Evolutionary conservation across 106 monocot genomes (phyloP), one percentile per base, ranked within the genome.

Genomic region (Platanthera guangdongensis): DNA sequence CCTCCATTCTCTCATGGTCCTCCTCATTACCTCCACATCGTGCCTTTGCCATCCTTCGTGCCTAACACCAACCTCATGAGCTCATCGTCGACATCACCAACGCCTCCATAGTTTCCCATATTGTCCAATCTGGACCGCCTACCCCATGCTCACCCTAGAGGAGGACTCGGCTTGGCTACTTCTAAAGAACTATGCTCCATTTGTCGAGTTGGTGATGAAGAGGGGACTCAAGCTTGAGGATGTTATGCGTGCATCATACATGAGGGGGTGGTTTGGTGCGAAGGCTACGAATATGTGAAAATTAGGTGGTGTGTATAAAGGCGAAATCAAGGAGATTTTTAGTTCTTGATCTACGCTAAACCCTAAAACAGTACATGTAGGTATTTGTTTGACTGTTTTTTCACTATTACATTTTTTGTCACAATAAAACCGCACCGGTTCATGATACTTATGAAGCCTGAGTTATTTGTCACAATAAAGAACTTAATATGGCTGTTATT

Each of bases 241-340:
- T 19, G 81, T 88, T 4, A 59, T 84, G 9, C 90, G 93, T 63
- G 71, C 48, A 2, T 76, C 82, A 1, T 84, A 87, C 78, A 46
- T 84, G 0, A 86, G 84, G n/a, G 93, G 93, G 11, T 94, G 93
- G 93, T 90, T 86, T 73, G 88, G 90, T 8, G 86, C 12, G 53
- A 5, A 83, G 62, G 39, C 39, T 2, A 62, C 3, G 78, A 13
- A 47, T 39, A 39, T 39, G 39, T 3, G 3, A 3, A 39, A 39
- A 39, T 39, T 39, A 1, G 39, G 39, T 39, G 39, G 39, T 39
- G 25, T 25, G 25, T 25, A 0, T 25, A 25, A 25, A 25, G 25
- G 25, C 0, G 25, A 25, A 25, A 25, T 0, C 25, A 25, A 25
- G 25, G 25, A 25, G 25, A 25, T 25, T 25, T 25, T 25, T 25